Percentiles rank a stretch among this genome's conserved stretches.
phyloP scores from a whole-genome alignment of 139 green algal species.

The Micromonas pusilla region DNA sequence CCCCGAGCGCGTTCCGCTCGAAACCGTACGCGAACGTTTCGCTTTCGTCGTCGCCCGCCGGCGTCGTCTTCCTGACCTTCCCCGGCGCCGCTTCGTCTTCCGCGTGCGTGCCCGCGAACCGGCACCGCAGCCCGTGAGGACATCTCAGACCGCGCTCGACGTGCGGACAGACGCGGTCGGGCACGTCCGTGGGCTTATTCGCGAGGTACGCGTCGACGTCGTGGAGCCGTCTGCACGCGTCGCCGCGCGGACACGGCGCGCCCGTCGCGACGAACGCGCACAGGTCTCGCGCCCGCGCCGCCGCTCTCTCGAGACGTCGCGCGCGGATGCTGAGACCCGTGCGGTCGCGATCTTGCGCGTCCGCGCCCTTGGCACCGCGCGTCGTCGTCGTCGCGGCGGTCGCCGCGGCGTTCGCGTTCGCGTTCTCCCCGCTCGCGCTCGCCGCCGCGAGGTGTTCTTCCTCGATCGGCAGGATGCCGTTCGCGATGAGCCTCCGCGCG shows the following conservation, averaged over 20 bases:
- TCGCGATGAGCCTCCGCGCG: neutral
- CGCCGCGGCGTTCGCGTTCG: neutral
- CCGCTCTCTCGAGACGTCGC: neutral
- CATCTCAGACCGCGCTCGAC: slow-evolving; percentile 5
- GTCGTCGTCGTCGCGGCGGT: neutral
- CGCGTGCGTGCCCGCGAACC: neutral
- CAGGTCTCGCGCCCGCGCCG: slow-evolving; percentile 35
- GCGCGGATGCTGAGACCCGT: neutral
- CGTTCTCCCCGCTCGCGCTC: neutral
- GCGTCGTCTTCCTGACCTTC: too few species aligned
- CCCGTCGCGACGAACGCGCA: slow-evolving; percentile 38
- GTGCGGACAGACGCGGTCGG: slow-evolving; percentile 60
- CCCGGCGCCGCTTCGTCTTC: too few species aligned
- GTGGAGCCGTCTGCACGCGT: slow-evolving; percentile 65
- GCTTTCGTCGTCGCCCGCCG: too few species aligned
- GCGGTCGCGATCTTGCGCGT: neutral
- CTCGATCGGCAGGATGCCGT: neutral
- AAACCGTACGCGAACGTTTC: too few species aligned
- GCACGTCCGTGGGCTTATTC: slow-evolving; percentile 58
- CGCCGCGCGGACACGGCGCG: slow-evolving; percentile 45
- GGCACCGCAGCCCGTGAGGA: slow-evolving; percentile 4
- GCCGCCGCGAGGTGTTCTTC: neutral
- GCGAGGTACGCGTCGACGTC: slow-evolving; percentile 55
- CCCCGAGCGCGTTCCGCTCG: neutral
- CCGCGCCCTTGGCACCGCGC: too few species aligned